phyloP scores from a whole-genome alignment of 2,329 filamentous ascomycete genomes.

The Pseudogymnoascus sp. region DNA sequence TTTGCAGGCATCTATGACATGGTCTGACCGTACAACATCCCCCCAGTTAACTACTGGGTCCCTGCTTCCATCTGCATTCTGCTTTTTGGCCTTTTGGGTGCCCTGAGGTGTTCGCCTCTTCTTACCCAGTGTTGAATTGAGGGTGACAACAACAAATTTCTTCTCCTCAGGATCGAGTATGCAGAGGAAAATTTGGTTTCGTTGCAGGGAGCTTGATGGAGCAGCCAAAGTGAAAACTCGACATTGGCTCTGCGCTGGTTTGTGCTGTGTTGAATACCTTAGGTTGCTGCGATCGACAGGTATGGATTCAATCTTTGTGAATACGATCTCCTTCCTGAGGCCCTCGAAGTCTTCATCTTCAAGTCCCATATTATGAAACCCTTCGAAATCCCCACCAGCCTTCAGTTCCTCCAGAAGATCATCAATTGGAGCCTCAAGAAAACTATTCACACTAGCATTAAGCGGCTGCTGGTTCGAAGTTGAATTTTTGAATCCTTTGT shows the following conservation, averaged over 20 bases:
- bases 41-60: slow-evolving; percentile 20
- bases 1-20: slow-evolving; percentile 65
- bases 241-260: slow-evolving; percentile 44
- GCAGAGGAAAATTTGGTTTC: slow-evolving; percentile 53
- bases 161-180: slow-evolving; percentile 62
- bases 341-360: slow-evolving; percentile 65
- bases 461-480: slow-evolving; percentile 21
- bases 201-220: slow-evolving; percentile 45
- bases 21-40: slow-evolving; percentile 41
- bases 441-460: slow-evolving; percentile 47
- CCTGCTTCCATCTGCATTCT: slow-evolving; percentile 17
- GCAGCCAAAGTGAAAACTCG: slow-evolving; percentile 61
- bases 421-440: slow-evolving; percentile 61
- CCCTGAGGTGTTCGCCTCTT: slow-evolving; percentile 9
- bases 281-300: slow-evolving; percentile 52
- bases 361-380: slow-evolving; percentile 62
- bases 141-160: slow-evolving; percentile 56
- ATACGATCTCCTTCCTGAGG: slow-evolving; percentile 61
- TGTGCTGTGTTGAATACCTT: slow-evolving; percentile 47
- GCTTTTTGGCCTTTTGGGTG: slow-evolving; percentile 11
- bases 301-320: slow-evolving; percentile 62
- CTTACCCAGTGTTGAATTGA: slow-evolving; percentile 39
- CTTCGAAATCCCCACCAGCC: slow-evolving; percentile 53
- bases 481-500: slow-evolving; percentile 26
- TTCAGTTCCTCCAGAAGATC: slow-evolving; percentile 60